A percentile compares a stretch with the other conserved stretches of the same genome.
phyloP scores from a whole-genome alignment of 441 rosid genomes.

The Pelargonium citronellum region DNA sequence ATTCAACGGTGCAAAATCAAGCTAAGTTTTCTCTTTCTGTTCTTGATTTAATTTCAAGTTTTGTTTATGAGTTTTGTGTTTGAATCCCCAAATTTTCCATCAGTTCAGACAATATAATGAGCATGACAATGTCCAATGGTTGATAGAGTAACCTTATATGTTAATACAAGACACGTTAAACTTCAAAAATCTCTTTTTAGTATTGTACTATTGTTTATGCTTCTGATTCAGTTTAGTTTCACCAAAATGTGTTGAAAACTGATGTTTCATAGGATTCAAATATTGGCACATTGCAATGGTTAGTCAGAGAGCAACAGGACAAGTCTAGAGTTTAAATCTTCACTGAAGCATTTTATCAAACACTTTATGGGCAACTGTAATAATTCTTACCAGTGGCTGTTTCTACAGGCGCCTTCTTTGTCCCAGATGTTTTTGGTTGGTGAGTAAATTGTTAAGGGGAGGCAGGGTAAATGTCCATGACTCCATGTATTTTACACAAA shows the following conservation, averaged over 20 bases:
- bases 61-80: too few relatives aligned
- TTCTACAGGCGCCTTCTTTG: too few relatives aligned
- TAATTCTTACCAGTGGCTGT: neutral
- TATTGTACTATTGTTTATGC: neutral
- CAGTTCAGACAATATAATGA: neutral
- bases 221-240: neutral
- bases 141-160: neutral
- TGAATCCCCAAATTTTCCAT: too few relatives aligned
- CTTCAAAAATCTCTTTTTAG: neutral
- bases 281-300: too few relatives aligned
- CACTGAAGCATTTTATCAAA: neutral
- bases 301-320: neutral
- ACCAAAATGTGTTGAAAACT: neutral
- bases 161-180: neutral
- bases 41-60: too few relatives aligned
- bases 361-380: neutral
- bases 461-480: too few relatives aligned
- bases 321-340: neutral
- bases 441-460: too few relatives aligned
- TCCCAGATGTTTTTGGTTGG: too few relatives aligned
- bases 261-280: neutral
- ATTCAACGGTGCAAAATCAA: too few relatives aligned
- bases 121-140: neutral
- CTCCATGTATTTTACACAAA: too few relatives aligned
- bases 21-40: too few relatives aligned